Evolutionary conservation across 202 grass and related monocot genomes (phyloP).

Genomic region (Zizania palustris): DNA sequence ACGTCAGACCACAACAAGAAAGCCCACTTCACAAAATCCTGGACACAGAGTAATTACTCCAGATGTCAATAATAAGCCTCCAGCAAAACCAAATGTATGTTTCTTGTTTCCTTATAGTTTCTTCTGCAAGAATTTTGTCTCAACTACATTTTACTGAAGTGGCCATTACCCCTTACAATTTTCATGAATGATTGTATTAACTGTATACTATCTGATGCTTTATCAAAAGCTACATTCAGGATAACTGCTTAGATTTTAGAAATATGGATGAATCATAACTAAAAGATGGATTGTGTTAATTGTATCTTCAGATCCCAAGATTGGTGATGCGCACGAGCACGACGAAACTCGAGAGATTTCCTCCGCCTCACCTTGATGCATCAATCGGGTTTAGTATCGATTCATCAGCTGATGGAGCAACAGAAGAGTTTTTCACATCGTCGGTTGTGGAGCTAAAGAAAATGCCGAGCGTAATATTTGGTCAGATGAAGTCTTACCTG

Average conservation of each 20-base stretch:
- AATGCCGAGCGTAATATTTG: constrained; percentile 51
- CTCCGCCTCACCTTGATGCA: constrained; percentile 88
- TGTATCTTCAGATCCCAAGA: constrained; percentile 66
- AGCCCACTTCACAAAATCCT: constrained; percentile 54
- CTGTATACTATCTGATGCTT: not conserved
- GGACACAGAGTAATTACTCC: constrained; percentile 71
- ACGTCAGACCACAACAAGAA: constrained; percentile 51
- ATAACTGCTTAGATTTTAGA: not conserved
- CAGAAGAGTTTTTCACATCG: constrained; percentile 63
- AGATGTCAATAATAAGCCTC: constrained; percentile 49
- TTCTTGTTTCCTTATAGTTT: constrained; percentile 19
- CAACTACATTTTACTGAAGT: not conserved
- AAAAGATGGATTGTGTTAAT: not conserved
- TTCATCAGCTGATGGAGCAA: constrained; percentile 35
- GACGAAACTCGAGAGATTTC: constrained; percentile 83
- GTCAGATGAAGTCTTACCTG: constrained; percentile 62
- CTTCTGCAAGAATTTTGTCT: not conserved
- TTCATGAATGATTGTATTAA: not conserved
- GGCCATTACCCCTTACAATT: not conserved
- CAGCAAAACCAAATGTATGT: constrained; percentile 56
- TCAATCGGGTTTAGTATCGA: constrained; percentile 67
- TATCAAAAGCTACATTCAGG: not conserved
- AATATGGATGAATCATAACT: not conserved
- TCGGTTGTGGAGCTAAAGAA: constrained; percentile 58
- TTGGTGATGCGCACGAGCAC: constrained; percentile 73